Evolutionary conservation across 768 basidiomycete species (phyloP), one percentile per base, ranked within the genome.

Genomic region (Pleurotus giganteus): DNA sequence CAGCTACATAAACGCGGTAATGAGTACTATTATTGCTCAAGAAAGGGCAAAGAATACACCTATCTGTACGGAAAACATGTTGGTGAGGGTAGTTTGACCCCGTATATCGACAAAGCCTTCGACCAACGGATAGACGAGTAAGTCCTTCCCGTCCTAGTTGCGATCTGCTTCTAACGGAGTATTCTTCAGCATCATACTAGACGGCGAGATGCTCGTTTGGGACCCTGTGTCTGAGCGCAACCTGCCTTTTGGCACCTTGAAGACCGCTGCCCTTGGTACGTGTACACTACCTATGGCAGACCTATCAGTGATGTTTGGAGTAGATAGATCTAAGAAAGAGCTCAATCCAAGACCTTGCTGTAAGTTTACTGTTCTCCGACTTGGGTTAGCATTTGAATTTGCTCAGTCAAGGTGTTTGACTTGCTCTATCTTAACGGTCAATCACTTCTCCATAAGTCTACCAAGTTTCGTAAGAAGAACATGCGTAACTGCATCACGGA

Each of bases 121-220:
- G 82, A 90, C 60, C 64, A 77, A 1, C 80, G 87, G 3, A 79
- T 98, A 3, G 83, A 88, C 3, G 89, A 94, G 96, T 97, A 58
- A 61, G 92, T 65, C 11, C 27, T 63, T 29, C 39, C 28, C 39
- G 17, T 4, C 19, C 11, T 28, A 29, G 15, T 17, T 19, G 3
- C 29, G 42, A 34, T 11, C 11, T 28, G 11, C 23, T 57, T 47
- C 46, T 52, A 28, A 55, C 57, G 24, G 29, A 29, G 28, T 49
- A 5, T 6, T 4, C 17, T 21, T 2, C 55, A 98, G 96, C 47
- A 88, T 96, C 61, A 91, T 98, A 44, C 69, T 99, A 12, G 97
- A 99, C 61, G 97, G 97, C 0, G 97, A 99, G 68, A 98, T 99
- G 96, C 74, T 99, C 28, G 96, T 98, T 2, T 98, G 91, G 90